These are phyloP conservation scores for Corrigiola litoralis DNA, from an alignment of 179 eudicot genomes.

Conservation along the genomic window DNA sequence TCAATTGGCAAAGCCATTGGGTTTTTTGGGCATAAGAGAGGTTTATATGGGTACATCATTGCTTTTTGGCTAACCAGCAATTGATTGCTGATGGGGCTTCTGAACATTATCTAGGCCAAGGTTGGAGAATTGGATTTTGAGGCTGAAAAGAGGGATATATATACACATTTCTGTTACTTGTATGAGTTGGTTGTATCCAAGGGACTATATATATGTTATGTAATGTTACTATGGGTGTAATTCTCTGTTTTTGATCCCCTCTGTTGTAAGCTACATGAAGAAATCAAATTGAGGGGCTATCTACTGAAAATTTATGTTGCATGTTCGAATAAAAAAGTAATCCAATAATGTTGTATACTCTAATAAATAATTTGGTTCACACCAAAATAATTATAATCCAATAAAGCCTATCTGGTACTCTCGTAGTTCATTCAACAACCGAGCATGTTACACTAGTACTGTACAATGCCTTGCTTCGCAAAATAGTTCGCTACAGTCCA, in stretches of 20 bases:
- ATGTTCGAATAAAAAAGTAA: no score
- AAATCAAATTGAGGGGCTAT: neutral
- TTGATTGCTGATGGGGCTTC: slow-evolving; percentile 17
- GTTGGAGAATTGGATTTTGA: slow-evolving; percentile 7
- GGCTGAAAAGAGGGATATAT: neutral
- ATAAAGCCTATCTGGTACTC: no score
- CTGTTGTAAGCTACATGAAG: neutral
- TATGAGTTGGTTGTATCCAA: slow-evolving; percentile 10
- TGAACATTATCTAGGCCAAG: neutral
- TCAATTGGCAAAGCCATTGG: slow-evolving; percentile 23
- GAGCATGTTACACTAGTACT: no score
- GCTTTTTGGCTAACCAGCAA: slow-evolving; percentile 21
- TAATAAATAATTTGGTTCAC: no score
- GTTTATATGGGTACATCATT: slow-evolving; percentile 10
- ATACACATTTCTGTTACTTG: neutral
- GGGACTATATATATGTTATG: neutral
- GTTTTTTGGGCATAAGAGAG: slow-evolving; percentile 18
- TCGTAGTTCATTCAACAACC: no score
- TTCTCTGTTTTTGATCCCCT: slow-evolving; percentile 4
- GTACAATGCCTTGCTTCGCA: no score
- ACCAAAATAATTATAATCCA: no score
- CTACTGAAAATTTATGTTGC: neutral
- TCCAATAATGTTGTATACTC: no score
- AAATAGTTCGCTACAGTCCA: no score
- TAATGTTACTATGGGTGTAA: neutral